Base-by-base conservation (phyloP, 768 basidiomycete species). In the Suillus clintonianus region DNA sequence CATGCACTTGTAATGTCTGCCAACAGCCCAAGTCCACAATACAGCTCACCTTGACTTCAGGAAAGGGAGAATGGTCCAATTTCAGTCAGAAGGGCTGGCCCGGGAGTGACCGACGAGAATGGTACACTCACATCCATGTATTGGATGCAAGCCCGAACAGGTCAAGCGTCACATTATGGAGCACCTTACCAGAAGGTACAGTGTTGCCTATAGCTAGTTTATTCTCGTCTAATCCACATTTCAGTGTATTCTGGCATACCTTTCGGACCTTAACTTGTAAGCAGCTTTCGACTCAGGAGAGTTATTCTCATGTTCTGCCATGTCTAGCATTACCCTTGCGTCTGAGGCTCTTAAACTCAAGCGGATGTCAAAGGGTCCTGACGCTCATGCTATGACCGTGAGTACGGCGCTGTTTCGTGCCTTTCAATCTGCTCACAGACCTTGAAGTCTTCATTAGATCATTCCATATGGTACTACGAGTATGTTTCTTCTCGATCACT, bases 391-490 rank as follows among this genome's bases (percentile, higher is more conserved):
- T 15, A 92, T 93, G 91, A 81, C 79, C 64, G 90, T 90, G 70
- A 71, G 87, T 77, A 50, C 59, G 36, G 48, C 34, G 50, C 7
- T 42, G 37, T 59, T 10, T 51, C 62, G 66, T 66, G 34, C 42
- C 9, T 51, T 39, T 37, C 15, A 50, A 32, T 22, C 47, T 7
- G 22, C 59, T 61, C 37, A 54, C 63, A 15, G 58, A 54, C 9
- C 34, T 41, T 54, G 14, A 55, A 90, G 88, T 89, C 89, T 19
- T 87, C 88, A 3, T 75, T 94, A 45, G 91, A 94, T 74, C 92
- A 95, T 76, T 81, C 89, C 41, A 87, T 95, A 63, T 90, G 84
- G 79, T 94, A 88, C 74, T 94, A 93, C 68, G 82, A 84, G 91
- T 90, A 72, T 71, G 85, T 69, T 17, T 37, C 13, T 60, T 22